Evolutionary conservation across 73 alveolate species (phyloP).

Genomic region (Loxodes magnus): DNA sequence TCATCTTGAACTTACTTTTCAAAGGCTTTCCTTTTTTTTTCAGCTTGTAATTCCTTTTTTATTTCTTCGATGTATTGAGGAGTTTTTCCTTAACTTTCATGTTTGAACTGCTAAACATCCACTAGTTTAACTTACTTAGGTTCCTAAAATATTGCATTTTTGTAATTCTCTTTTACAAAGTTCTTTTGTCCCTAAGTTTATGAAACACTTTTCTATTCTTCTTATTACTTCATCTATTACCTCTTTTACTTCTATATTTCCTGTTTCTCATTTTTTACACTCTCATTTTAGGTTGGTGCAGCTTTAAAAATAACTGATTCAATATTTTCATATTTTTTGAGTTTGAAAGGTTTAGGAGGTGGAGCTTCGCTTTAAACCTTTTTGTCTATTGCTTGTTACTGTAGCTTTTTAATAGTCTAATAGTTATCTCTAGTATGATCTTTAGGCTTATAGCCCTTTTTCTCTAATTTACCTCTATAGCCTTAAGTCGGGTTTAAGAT

Average conservation of each 20-base stretch:
- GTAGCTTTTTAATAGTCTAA: no score
- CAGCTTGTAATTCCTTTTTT: constrained; percentile 48
- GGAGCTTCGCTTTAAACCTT: constrained; percentile 9
- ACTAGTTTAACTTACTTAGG: constrained; percentile 4
- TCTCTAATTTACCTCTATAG: no score
- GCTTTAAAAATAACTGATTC: constrained; percentile 3
- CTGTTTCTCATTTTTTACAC: no score
- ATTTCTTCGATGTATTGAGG: constrained; percentile 56
- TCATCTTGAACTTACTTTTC: constrained; percentile 44
- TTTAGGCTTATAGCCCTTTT: no score
- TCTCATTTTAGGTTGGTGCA: no score
- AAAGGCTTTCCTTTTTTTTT: constrained; percentile 30
- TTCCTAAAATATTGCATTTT: constrained; percentile 8
- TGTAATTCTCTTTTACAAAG: constrained; percentile 2
- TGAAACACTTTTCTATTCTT: no score
- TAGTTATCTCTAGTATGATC: no score
- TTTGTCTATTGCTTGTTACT: no score
- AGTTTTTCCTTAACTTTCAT: constrained; percentile 62
- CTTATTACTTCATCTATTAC: no score
- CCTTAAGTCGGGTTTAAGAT: no score
- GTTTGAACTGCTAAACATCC: constrained; percentile 5
- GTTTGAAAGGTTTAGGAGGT: constrained; percentile 9
- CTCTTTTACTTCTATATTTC: no score
- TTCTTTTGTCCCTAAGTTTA: not conserved
- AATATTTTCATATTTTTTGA: not conserved